phyloP scores from a whole-genome alignment of 2,329 filamentous ascomycete species.

The Fusarium tanahbumbuense region DNA sequence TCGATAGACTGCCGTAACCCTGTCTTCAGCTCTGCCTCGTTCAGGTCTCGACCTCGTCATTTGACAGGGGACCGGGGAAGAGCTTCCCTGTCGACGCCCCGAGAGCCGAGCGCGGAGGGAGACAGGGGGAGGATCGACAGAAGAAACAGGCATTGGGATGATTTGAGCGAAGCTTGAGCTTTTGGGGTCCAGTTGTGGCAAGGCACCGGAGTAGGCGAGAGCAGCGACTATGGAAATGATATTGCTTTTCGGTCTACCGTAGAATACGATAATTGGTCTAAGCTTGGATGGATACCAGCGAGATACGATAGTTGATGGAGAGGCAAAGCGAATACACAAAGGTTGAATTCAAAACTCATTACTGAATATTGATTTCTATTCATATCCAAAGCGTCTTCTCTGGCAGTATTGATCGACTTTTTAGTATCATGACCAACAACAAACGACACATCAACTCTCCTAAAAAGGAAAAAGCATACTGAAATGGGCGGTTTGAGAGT shows the following conservation, averaged over 20 bases:
- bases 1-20: slow-evolving; percentile 27
- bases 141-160: background rate
- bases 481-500: slow-evolving; percentile 16
- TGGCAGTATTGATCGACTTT: background rate
- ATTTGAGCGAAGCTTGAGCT: slow-evolving; percentile 9
- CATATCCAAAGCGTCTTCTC: background rate
- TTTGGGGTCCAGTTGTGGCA: slow-evolving; percentile 20
- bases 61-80: background rate
- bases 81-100: background rate
- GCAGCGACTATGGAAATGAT: background rate
- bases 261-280: background rate
- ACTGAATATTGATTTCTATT: background rate
- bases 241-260: slow-evolving; percentile 4
- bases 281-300: background rate
- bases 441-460: background rate
- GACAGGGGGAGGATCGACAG: background rate
- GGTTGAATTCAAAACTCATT: background rate
- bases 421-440: background rate
- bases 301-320: background rate
- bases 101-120: background rate
- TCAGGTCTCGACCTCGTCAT: slow-evolving; percentile 17
- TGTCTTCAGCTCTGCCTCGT: slow-evolving; percentile 34
- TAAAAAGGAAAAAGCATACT: slow-evolving; percentile 6
- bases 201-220: slow-evolving; percentile 7
- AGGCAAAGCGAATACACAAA: background rate